These are phyloP conservation scores for Metarhizium album DNA, from an alignment of 2,329 filamentous ascomycete species.

Conservation along the genomic window DNA sequence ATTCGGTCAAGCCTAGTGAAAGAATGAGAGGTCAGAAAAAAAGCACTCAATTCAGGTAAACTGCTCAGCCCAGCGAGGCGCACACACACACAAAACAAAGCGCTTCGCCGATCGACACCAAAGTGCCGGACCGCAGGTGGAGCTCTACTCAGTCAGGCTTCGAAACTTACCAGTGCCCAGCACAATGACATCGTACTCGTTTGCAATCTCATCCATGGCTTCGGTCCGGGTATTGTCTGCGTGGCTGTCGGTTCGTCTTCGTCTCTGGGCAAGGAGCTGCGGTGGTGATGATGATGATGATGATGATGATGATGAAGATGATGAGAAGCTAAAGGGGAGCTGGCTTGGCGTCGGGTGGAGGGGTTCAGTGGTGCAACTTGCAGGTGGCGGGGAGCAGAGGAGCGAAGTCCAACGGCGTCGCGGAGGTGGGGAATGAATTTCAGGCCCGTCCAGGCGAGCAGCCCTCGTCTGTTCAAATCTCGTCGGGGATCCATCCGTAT, in stretches of 20 bases:
- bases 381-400: conserved; percentile 14
- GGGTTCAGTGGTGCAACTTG: no score
- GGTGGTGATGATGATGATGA: neutral
- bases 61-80: neutral
- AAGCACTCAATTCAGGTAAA: conserved; percentile 13
- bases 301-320: conserved; percentile 5
- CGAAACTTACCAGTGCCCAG: conserved; percentile 77
- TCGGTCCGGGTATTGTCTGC: neutral
- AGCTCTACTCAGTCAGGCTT: neutral
- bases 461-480: neutral
- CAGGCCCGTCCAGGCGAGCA: neutral
- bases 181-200: conserved; percentile 97
- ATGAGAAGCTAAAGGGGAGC: conserved; percentile 6
- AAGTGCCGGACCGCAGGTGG: neutral
- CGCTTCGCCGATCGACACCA: neutral
- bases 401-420: conserved; percentile 10
- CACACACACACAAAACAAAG: no score
- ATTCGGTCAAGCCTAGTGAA: conserved; percentile 80
- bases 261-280: neutral
- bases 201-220: conserved; percentile 93
- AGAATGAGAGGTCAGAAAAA: no score
- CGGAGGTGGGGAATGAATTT: conserved; percentile 17
- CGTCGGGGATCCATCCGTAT: conserved; percentile 2
- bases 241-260: neutral
- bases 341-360: conserved; percentile 9